Conservation (phyloP, 2,329 filamentous ascomycete genomes). For the Penicillium sp. region DNA sequence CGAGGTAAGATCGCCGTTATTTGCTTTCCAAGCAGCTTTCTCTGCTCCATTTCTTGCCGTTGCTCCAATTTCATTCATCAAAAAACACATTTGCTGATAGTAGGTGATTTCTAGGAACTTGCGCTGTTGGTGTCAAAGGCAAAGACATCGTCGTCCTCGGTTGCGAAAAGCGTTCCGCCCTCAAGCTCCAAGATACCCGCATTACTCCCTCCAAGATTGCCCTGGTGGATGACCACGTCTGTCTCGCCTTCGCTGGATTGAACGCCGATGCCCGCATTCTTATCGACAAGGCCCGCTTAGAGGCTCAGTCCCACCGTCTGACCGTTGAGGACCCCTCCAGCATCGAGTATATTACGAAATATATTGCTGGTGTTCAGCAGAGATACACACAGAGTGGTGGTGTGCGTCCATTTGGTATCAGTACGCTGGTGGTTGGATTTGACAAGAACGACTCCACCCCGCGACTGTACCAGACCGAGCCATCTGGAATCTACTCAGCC, state of each 20-base stretch:
- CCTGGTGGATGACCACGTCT: slow-evolving; percentile 91
- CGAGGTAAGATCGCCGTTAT: slow-evolving; percentile 63
- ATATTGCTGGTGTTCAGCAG: slow-evolving; percentile 96
- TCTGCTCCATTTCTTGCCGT: background rate
- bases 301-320: slow-evolving; percentile 94
- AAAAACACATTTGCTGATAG: slow-evolving; percentile 1
- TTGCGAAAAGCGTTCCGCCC: slow-evolving; percentile 97
- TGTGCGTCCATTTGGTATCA: slow-evolving; percentile 98
- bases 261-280: slow-evolving; percentile 98
- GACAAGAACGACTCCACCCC: slow-evolving; percentile 88
- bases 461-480: slow-evolving; percentile 95
- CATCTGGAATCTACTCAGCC: slow-evolving; percentile 98
- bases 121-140: slow-evolving; percentile 96
- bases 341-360: slow-evolving; percentile 99
- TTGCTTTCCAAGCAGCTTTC: slow-evolving; percentile 7
- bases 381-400: slow-evolving; percentile 98
- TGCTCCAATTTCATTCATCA: background rate
- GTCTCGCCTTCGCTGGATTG: slow-evolving; percentile 92
- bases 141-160: slow-evolving; percentile 91
- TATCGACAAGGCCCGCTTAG: slow-evolving; percentile 94
- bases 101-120: slow-evolving; percentile 66
- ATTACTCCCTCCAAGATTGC: slow-evolving; percentile 99
- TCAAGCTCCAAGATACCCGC: slow-evolving; percentile 98
- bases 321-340: slow-evolving; percentile 97
- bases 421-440: slow-evolving; percentile 97